Evolutionary conservation across 2,329 filamentous ascomycete genomes (phyloP).

Genomic region (Penicillium occitanis): DNA sequence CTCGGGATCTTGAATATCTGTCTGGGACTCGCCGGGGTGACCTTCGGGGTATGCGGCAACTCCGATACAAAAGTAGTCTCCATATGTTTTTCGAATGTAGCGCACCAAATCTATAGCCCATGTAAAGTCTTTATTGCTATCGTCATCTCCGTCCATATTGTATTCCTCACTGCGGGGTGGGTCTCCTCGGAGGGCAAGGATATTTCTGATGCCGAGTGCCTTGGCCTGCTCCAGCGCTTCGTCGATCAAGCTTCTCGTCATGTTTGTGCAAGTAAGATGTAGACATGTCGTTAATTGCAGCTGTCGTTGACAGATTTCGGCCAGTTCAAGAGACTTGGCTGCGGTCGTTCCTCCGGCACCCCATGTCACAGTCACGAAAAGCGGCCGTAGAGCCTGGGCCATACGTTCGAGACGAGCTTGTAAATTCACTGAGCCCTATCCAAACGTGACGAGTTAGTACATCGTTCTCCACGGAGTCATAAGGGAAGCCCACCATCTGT

Average conservation of each 20-base stretch:
- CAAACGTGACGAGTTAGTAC: background rate
- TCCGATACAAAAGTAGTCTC: slow-evolving; percentile 94
- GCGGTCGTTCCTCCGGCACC: slow-evolving; percentile 92
- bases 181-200: slow-evolving; percentile 86
- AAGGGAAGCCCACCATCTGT: slow-evolving; percentile 61
- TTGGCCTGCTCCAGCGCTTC: slow-evolving; percentile 88
- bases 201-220: slow-evolving; percentile 86
- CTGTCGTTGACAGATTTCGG: slow-evolving; percentile 91
- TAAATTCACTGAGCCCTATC: slow-evolving; percentile 81
- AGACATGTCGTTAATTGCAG: slow-evolving; percentile 90
- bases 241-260: slow-evolving; percentile 83
- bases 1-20: slow-evolving; percentile 66
- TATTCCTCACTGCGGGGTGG: slow-evolving; percentile 90
- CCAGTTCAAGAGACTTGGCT: slow-evolving; percentile 86
- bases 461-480: no score
- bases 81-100: slow-evolving; percentile 82
- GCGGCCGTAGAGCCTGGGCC: slow-evolving; percentile 82
- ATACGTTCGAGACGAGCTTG: slow-evolving; percentile 92
- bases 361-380: slow-evolving; percentile 98
- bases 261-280: slow-evolving; percentile 96
- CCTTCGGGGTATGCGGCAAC: slow-evolving; percentile 95
- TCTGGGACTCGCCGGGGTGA: slow-evolving; percentile 86
- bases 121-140: slow-evolving; percentile 74
- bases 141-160: slow-evolving; percentile 60
- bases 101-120: slow-evolving; percentile 86